Evolutionary conservation across 2,329 filamentous ascomycete species (phyloP).

Genomic region (Colletotrichum lupini): DNA sequence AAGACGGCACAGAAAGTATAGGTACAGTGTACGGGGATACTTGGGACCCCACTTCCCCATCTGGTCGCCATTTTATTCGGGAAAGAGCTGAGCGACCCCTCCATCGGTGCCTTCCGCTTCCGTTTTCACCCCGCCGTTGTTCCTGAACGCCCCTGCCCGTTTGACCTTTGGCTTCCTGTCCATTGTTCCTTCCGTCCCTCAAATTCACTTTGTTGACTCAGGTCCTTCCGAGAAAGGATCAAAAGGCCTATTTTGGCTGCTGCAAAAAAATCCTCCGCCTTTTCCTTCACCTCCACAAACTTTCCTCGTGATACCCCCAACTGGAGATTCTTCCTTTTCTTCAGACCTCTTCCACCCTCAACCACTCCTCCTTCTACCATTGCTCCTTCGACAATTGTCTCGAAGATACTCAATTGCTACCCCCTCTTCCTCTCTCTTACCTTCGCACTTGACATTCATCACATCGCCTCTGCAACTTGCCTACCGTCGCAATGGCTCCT

Average conservation of each 20-base stretch:
- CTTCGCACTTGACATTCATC: background rate
- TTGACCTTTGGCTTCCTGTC: background rate
- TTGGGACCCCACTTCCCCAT: conserved; percentile 7
- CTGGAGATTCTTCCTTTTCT: background rate
- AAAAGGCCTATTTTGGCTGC: background rate
- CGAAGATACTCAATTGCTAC: background rate
- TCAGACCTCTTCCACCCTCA: background rate
- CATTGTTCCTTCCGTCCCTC: conserved; percentile 11
- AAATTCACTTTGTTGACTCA: conserved; percentile 6
- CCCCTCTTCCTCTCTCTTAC: background rate
- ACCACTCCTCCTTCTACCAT: background rate
- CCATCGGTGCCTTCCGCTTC: conserved; percentile 27
- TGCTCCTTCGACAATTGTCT: background rate
- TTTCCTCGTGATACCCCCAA: conserved; percentile 9
- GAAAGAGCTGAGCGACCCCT: conserved; percentile 23
- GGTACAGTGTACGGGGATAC: background rate
- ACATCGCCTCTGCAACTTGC: conserved; percentile 16
- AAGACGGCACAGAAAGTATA: no score
- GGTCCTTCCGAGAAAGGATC: background rate
- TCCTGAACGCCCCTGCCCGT: conserved; percentile 1
- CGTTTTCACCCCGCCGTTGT: conserved; percentile 20
- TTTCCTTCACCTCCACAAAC: background rate
- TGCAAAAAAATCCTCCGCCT: no score
- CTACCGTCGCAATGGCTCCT: conserved; percentile 50
- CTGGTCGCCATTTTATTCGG: conserved; percentile 11